phyloP scores from a whole-genome alignment of 208 protist species.

The Wallacemonas collosoma region DNA sequence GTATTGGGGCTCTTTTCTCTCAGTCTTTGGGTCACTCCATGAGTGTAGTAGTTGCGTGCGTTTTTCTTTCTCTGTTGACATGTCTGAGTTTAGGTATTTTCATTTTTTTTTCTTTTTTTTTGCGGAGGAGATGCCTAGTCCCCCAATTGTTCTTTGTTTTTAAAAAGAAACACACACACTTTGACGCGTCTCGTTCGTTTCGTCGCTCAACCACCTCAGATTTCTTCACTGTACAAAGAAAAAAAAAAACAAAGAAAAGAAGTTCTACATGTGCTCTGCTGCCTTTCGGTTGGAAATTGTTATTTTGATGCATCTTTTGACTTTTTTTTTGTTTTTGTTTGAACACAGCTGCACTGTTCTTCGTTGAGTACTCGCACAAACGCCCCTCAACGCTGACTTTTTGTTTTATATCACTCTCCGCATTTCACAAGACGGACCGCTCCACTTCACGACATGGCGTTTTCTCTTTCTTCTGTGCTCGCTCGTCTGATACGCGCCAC shows the following conservation, averaged over 20 bases:
- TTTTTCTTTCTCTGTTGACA: neutral
- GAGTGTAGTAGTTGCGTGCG: neutral
- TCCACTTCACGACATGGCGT: neutral
- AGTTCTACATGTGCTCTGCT: neutral
- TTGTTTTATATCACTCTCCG: neutral
- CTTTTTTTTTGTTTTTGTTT: conserved; percentile 15
- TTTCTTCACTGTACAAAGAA: no score
- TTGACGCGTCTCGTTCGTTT: no score
- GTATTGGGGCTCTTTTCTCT: no score
- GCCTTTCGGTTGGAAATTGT: neutral
- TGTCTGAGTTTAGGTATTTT: neutral
- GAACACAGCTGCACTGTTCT: conserved; percentile 6
- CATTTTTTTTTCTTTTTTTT: conserved; percentile 19
- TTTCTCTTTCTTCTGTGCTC: no score
- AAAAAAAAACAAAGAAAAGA: no score
- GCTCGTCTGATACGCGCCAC: neutral
- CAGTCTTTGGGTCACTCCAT: no score
- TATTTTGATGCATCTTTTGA: neutral
- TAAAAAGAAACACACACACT: no score
- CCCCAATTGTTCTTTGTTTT: no score
- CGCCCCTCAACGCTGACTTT: neutral
- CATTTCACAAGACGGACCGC: conserved; percentile 14
- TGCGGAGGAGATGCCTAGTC: neutral
- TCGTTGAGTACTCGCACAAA: neutral
- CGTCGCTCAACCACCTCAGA: no score